Percentiles rank a stretch among this genome's conserved stretches.
phyloP scores from a whole-genome alignment of 768 basidiomycete species.

The Suillus cothurnatus region DNA sequence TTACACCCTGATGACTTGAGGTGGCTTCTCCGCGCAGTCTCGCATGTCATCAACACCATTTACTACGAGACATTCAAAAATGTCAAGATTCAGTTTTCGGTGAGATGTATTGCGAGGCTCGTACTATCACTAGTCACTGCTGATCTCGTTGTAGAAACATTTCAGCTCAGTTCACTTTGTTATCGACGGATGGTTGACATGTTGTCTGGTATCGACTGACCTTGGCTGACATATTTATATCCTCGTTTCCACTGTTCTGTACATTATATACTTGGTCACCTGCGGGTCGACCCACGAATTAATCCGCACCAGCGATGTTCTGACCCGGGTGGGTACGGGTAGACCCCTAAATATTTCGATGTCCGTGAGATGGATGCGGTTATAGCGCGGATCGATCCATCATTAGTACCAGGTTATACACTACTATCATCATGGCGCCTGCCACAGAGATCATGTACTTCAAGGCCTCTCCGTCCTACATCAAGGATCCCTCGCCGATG shows the following conservation, averaged over 20 bases:
- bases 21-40: background rate
- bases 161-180: conserved; percentile 30
- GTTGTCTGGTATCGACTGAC: conserved; percentile 24
- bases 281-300: background rate
- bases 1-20: no score
- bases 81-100: background rate
- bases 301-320: background rate
- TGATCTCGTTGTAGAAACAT: conserved; percentile 9
- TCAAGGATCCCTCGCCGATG: conserved; percentile 13
- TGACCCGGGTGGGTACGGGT: background rate
- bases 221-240: no score
- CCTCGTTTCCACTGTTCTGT: no score
- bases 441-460: conserved; percentile 16
- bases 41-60: background rate
- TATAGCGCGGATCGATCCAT: background rate
- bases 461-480: conserved; percentile 23
- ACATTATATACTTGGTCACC: no score
- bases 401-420: background rate
- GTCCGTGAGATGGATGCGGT: background rate
- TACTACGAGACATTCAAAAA: background rate
- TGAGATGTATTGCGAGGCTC: background rate
- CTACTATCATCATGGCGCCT: background rate
- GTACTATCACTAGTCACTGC: no score
- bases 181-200: conserved; percentile 39
- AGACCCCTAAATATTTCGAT: background rate